Evolutionary conservation across 768 basidiomycete species (phyloP).

Genomic region (Termitomyces heimii): DNA sequence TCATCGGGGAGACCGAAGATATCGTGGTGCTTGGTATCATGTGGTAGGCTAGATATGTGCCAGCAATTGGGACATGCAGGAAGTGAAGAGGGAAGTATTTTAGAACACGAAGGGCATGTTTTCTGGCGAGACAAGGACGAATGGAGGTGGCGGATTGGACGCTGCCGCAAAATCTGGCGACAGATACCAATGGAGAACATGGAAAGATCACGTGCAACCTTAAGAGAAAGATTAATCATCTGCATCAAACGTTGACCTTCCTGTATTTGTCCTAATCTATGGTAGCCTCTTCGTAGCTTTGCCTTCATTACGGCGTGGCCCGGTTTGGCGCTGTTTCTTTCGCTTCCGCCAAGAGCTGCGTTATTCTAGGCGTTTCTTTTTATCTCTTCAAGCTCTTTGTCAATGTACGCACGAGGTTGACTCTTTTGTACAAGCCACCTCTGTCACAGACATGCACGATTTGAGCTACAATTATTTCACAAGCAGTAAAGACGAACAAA

Average conservation of each 20-base stretch:
- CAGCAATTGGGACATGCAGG: conserved; percentile 77
- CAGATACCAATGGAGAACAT: conserved; percentile 8
- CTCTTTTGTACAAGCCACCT: too few species aligned
- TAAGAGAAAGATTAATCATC: too few species aligned
- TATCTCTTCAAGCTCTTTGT: not conserved
- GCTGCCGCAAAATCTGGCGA: conserved; percentile 7
- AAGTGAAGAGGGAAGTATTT: conserved; percentile 52
- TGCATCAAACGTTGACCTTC: too few species aligned
- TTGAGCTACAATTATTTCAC: not conserved
- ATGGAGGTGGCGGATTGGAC: conserved; percentile 6
- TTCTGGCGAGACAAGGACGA: conserved; percentile 3
- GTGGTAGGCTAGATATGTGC: conserved; percentile 54
- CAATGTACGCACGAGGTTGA: too few species aligned
- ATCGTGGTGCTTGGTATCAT: conserved; percentile 55
- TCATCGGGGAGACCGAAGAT: conserved; percentile 58
- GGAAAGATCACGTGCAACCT: not conserved
- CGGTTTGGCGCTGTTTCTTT: too few species aligned
- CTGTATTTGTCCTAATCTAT: too few species aligned
- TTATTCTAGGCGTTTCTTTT: too few species aligned
- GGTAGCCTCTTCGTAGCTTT: too few species aligned
- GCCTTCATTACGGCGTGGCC: too few species aligned
- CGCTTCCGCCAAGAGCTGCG: too few species aligned
- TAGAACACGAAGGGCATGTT: conserved; percentile 61
- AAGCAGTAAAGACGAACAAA: not conserved
- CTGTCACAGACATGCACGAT: not conserved